A percentile compares a stretch with the other conserved stretches of the same genome.
Evolutionary conservation across 305 asterid genomes (phyloP).

Genomic region (Euphrasia arctica): DNA sequence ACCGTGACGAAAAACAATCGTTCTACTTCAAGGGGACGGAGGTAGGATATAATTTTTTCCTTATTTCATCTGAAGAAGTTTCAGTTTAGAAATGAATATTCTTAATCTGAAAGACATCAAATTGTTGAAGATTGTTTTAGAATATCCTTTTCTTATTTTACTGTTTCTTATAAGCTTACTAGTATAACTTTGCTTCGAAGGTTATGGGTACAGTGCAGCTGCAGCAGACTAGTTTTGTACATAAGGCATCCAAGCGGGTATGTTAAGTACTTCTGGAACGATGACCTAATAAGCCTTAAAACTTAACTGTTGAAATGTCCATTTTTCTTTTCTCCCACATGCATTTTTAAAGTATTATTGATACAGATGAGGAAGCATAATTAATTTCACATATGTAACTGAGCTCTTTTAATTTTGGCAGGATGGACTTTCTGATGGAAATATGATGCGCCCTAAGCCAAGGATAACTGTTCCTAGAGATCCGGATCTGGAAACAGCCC

Average conservation of each 20-base stretch:
- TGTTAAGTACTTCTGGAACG: conserved; percentile 22
- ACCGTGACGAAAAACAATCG: too few relatives aligned
- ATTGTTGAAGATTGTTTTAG: conserved; percentile 7
- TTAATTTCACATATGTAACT: conserved; percentile 4
- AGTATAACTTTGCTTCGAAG: conserved; percentile 38
- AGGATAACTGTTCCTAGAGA: conserved; percentile 80
- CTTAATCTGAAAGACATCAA: conserved; percentile 9
- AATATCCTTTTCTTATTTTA: not conserved
- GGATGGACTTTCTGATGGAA: conserved; percentile 53
- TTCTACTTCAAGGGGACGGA: too few relatives aligned
- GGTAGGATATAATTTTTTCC: not conserved
- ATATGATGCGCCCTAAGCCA: conserved; percentile 35
- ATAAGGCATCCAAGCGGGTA: conserved; percentile 83
- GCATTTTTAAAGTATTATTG: not conserved
- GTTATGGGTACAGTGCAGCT: conserved; percentile 60
- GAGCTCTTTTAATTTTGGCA: conserved; percentile 31
- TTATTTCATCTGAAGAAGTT: conserved; percentile 2
- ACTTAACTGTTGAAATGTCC: not conserved
- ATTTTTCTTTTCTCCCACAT: not conserved
- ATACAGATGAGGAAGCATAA: not conserved
- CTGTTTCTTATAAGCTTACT: conserved; percentile 20
- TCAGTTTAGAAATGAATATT: conserved; percentile 6
- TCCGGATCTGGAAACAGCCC: conserved; percentile 78
- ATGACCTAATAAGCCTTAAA: conserved; percentile 8
- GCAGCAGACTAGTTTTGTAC: conserved; percentile 68